Base-by-base conservation (phyloP, 371 early-diverging fungal genomes). In the Lichtheimia ornata region DNA sequence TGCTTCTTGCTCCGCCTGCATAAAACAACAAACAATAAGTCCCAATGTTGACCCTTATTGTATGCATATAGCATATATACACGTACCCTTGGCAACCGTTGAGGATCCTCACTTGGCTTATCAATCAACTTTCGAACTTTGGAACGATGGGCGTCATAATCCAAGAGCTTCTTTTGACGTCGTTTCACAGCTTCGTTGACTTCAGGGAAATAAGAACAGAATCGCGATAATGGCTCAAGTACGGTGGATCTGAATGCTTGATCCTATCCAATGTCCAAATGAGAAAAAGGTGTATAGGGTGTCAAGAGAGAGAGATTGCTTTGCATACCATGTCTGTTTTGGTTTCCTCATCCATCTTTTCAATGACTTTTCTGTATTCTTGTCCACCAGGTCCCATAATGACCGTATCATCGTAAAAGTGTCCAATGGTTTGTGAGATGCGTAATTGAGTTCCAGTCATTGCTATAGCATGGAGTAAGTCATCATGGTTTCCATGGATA, bases 101-200 rank as follows among this genome's bases (percentile, higher is more conserved):
- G 72, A 6, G 91, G 83, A 63, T 92, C 93, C 65, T 92, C 91
- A 20, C 85, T 86, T 4, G 94, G 94, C 59, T 84, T 89, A 50
- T 94, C 93, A 7, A 88, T 84, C 57, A 94, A 65, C 67, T 93
- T 94, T 43, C 90, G 80, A 18, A 91, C 89, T 69, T 86, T 89
- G 27, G 87, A 74, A 11, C 88, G 78, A 2, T 85, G 79, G 20
- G 88, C 75, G 63, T 98, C 99, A 64, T 95, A 94, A 65, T 98
- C 98, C 25, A 94, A 72, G 40, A 94, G 65, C 69, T 95, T 95
- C 65, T 92, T 91, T 56, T 89, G 82, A 25, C 97, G 88, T 54
- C 91, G 88, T 69, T 89, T 91, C 53, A 96, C 91, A 4, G 93
- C 90, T 60, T 95, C 94, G 69, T 96, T 94, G 64, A 95, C 86